These are phyloP conservation scores for Microdochium paspali DNA, from an alignment of 2,329 filamentous ascomycete genomes.

Conservation along the genomic window DNA sequence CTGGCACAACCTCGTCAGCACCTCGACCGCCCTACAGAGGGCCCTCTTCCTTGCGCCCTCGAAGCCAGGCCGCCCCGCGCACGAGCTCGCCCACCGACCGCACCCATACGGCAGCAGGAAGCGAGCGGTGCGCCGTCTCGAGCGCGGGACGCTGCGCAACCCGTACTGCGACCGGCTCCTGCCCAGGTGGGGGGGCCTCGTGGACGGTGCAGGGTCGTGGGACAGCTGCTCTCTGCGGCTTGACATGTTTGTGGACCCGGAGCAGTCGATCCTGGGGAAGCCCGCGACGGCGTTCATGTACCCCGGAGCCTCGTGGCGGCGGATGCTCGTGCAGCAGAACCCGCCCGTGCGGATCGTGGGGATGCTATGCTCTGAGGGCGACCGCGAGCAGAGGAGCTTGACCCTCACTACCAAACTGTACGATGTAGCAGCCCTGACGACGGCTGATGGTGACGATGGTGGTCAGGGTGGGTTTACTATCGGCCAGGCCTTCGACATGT, in stretches of 20 bases:
- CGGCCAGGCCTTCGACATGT: not conserved
- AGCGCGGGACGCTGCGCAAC: too few relatives aligned
- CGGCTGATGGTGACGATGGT: not conserved
- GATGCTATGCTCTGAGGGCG: not conserved
- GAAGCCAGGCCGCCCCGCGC: too few relatives aligned
- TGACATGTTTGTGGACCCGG: too few relatives aligned
- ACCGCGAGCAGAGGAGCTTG: not conserved
- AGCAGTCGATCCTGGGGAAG: too few relatives aligned
- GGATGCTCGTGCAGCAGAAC: slow-evolving; percentile 4
- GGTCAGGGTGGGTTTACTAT: not conserved
- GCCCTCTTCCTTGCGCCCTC: not conserved
- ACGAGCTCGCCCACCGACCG: too few relatives aligned
- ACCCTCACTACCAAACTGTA: not conserved
- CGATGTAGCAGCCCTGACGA: not conserved
- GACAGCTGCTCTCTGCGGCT: too few relatives aligned
- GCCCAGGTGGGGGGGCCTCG: too few relatives aligned
- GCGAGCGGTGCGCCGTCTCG: too few relatives aligned
- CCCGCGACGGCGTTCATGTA: too few relatives aligned
- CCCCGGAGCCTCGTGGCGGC: slow-evolving; percentile 1
- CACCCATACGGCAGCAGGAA: too few relatives aligned
- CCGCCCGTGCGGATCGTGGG: slow-evolving; percentile 3
- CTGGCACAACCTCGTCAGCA: not conserved
- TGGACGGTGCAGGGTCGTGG: too few relatives aligned
- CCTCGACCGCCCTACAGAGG: not conserved
- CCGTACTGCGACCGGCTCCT: too few relatives aligned